Evolutionary conservation across 441 rosid genomes (phyloP), one percentile per base, ranked within the genome.

Genomic region (Arabidopsis hybrid): DNA sequence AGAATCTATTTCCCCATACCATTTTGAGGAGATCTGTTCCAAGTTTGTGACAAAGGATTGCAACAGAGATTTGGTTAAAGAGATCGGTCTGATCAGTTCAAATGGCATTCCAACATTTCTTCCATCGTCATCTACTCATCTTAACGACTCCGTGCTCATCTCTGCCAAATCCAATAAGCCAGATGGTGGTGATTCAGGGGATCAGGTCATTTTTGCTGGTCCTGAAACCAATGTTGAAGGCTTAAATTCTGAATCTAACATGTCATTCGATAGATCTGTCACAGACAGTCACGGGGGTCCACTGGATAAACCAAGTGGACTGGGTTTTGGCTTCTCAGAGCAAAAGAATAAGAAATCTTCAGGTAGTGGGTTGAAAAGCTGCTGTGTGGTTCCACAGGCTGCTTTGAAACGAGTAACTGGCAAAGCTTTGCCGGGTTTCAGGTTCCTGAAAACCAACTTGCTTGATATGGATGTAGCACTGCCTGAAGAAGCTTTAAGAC

Each of bases 391-490:
- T 74, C 97, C 97, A 39, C 83, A 80, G 68, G 86, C 97, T 68
- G 88, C 99, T 42, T 73, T 90, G 78, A 89, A 84, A 86, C 92
- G 90, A 63, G 74, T 96, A 65, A 76, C 65, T 32, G 97, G 95
- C 67, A 89, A 87, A 73, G 78, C 78, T 73, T 83, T 83, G 60
- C 82, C 60, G 52, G 83, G 89, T 70, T 70, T 79, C 61, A 85
- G 85, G 79, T 78, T 67, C 77, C 89, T 96, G 43, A 93, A 90
- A 88, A 85, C 84, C 75, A 84, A 79, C 85, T 84, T 96, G 82
- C 96, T 96, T 70, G 99, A 96, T 83, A 93, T 96, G 88, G 97
- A 91, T 74, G 96, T 93, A 76, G 96, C 92, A 45, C 86, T 96
- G 64, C 81, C 90, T 81, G 91, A 85, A 80, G 93, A 85, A 79